A percentile compares a stretch with the other conserved stretches of the same genome.
phyloP scores from a whole-genome alignment of 768 basidiomycete species.

The Serendipita sp. region DNA sequence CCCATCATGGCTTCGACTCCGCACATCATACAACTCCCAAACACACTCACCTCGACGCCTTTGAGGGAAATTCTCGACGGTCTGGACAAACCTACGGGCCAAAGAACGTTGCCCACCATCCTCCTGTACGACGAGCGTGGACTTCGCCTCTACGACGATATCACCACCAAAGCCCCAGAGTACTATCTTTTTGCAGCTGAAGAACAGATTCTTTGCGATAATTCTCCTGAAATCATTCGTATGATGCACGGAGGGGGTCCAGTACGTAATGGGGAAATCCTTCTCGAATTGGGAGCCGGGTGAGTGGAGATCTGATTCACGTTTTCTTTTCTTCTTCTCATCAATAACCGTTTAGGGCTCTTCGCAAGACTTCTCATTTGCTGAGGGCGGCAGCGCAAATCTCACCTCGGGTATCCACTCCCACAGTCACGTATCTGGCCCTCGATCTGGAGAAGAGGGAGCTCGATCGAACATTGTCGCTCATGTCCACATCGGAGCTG shows the following conservation, averaged over 20 bases:
- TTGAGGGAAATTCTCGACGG: slow-evolving; percentile 34
- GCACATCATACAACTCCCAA: slow-evolving; percentile 1
- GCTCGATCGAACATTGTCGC: slow-evolving; percentile 59
- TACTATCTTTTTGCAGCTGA: slow-evolving; percentile 90
- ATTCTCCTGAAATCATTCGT: slow-evolving; percentile 59
- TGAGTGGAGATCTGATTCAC: slow-evolving; percentile 28
- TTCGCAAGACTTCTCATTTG: slow-evolving; percentile 81
- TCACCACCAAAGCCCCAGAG: slow-evolving; percentile 60
- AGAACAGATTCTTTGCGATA: slow-evolving; percentile 60
- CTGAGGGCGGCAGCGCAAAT: slow-evolving; percentile 51
- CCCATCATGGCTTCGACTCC: background rate
- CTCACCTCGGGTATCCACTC: slow-evolving; percentile 21
- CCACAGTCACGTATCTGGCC: slow-evolving; percentile 66
- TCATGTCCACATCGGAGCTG: slow-evolving; percentile 39
- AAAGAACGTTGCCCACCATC: slow-evolving; percentile 61
- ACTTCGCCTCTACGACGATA: slow-evolving; percentile 69
- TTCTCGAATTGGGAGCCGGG: slow-evolving; percentile 93
- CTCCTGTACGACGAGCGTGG: slow-evolving; percentile 80
- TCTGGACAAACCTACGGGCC: slow-evolving; percentile 35
- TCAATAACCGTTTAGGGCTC: slow-evolving; percentile 32
- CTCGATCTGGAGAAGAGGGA: slow-evolving; percentile 85
- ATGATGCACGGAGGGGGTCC: slow-evolving; percentile 42
- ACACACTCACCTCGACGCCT: background rate
- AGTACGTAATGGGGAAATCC: slow-evolving; percentile 33
- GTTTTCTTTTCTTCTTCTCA: slow-evolving; percentile 3